These are phyloP conservation scores for Aspergillus udagawae DNA, from an alignment of 2,329 filamentous ascomycete genomes.

Conservation along the genomic window DNA sequence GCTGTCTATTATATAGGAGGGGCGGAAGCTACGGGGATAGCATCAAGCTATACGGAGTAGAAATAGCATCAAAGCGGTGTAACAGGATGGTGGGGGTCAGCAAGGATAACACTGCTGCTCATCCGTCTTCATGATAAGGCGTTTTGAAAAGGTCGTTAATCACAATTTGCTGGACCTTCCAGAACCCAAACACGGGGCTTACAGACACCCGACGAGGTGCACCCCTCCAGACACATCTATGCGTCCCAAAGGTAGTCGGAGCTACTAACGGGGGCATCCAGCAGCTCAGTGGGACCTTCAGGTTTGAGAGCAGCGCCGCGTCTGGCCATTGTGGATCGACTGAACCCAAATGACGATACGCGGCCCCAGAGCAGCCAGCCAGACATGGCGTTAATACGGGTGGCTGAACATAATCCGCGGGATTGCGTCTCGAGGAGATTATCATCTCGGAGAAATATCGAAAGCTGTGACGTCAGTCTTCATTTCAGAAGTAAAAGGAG, in stretches of 20 bases:
- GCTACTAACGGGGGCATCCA: not conserved
- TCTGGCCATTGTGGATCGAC: not conserved
- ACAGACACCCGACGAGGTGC: no score
- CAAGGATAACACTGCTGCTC: not conserved
- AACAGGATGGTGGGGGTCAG: not conserved
- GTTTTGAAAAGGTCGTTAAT: not conserved
- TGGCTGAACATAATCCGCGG: conserved; percentile 2
- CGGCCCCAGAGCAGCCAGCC: conserved; percentile 2
- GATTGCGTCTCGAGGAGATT: conserved; percentile 3
- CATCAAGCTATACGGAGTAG: not conserved
- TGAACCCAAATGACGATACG: conserved; percentile 14
- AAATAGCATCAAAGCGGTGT: not conserved
- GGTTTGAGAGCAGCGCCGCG: not conserved
- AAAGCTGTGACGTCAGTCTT: not conserved
- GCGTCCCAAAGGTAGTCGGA: not conserved
- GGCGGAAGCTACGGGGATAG: not conserved
- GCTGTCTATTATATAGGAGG: conserved; percentile 3
- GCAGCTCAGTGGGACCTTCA: not conserved
- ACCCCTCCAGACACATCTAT: no score
- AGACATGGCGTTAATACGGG: conserved; percentile 8
- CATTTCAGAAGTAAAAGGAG: no score
- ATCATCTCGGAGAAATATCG: not conserved
- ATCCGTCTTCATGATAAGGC: not conserved
- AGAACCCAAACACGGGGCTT: not conserved
- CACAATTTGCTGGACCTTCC: not conserved